A percentile compares a stretch with the other conserved stretches of the same genome.
phyloP scores from a whole-genome alignment of 2,329 filamentous ascomycete genomes.

The Fusarium proliferatum region DNA sequence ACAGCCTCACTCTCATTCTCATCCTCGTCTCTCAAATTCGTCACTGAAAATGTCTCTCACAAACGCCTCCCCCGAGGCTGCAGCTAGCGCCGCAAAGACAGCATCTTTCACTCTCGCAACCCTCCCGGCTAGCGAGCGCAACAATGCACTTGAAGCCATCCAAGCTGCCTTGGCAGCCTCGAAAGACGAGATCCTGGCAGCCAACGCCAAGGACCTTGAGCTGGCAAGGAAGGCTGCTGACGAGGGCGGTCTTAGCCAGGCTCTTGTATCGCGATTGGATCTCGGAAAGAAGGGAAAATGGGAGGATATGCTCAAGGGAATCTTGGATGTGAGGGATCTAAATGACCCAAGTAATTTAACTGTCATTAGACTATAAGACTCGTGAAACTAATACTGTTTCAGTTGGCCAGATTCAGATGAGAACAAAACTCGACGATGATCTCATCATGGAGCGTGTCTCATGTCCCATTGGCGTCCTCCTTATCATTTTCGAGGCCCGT shows the following conservation, averaged over 20 bases:
- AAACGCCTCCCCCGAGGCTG: constrained; percentile 81
- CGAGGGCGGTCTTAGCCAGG: constrained; percentile 80
- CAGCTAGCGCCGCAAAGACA: constrained; percentile 80
- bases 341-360: constrained; percentile 78
- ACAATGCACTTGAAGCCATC: constrained; percentile 85
- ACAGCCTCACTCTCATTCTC: background rate
- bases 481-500: constrained; percentile 98
- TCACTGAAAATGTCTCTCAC: constrained; percentile 81
- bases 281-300: constrained; percentile 89
- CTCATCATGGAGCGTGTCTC: constrained; percentile 88
- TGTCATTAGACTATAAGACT: background rate
- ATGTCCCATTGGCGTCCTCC: constrained; percentile 94
- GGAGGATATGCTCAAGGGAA: constrained; percentile 97
- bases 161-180: constrained; percentile 78
- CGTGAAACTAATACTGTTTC: background rate
- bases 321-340: constrained; percentile 85
- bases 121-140: constrained; percentile 79
- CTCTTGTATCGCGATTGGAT: constrained; percentile 88
- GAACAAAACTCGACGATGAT: constrained; percentile 87
- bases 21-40: background rate
- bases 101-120: constrained; percentile 87
- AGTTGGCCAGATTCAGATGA: constrained; percentile 87
- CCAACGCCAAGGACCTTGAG: constrained; percentile 86
- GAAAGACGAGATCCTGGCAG: constrained; percentile 81
- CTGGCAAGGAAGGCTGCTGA: constrained; percentile 78